Conservation (phyloP, 495 filamentous ascomycete genomes). For the Podospora comata region DNA sequence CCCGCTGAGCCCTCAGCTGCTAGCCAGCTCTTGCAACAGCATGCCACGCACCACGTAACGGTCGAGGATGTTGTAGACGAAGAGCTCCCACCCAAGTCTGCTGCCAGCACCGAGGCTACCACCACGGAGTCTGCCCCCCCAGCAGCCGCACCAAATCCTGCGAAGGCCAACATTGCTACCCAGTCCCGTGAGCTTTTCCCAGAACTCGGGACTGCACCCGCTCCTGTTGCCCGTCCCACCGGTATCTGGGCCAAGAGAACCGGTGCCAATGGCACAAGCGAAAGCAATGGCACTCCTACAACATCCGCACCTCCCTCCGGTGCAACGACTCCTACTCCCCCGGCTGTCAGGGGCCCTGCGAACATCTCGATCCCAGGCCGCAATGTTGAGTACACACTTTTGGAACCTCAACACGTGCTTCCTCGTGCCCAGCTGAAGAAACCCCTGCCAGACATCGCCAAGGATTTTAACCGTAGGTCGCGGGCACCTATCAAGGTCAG, state of each 20-base stretch:
- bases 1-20: conserved; percentile 55
- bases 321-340: conserved; percentile 52
- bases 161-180: conserved; percentile 60
- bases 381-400: conserved; percentile 67
- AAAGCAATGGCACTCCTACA: conserved; percentile 49
- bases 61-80: conserved; percentile 80
- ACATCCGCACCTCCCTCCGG: conserved; percentile 59
- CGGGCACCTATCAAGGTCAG: conserved; percentile 78
- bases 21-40: conserved; percentile 74
- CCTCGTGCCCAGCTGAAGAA: conserved; percentile 74
- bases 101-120: conserved; percentile 35
- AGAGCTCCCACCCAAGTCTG: conserved; percentile 56
- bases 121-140: conserved; percentile 36
- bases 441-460: conserved; percentile 73
- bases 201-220: conserved; percentile 68
- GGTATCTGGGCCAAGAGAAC: conserved; percentile 56
- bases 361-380: conserved; percentile 72
- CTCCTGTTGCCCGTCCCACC: conserved; percentile 55
- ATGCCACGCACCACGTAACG: conserved; percentile 64
- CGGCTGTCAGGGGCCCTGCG: conserved; percentile 47
- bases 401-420: conserved; percentile 69
- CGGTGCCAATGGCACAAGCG: conserved; percentile 49
- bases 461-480: conserved; percentile 84
- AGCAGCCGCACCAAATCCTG: conserved; percentile 44
- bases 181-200: conserved; percentile 89